Conservation (phyloP, 2,329 filamentous ascomycete species). For the Aspergillus pseudoterreus region DNA sequence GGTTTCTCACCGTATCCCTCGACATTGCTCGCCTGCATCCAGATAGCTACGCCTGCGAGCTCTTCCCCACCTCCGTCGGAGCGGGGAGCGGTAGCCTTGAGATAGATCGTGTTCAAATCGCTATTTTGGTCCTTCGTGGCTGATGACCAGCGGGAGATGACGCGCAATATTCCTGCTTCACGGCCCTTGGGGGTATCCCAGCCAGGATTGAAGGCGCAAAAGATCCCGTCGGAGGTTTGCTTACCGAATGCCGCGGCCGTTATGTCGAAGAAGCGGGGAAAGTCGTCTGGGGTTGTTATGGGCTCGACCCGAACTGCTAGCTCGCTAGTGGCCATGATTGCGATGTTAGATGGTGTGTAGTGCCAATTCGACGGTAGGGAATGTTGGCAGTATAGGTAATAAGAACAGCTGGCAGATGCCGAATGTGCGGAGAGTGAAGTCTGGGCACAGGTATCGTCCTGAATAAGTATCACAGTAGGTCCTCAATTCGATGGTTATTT, state of each 20-base stretch:
- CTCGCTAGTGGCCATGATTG: too few relatives aligned
- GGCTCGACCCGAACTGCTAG: too few relatives aligned
- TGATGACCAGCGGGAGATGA: slow-evolving; percentile 43
- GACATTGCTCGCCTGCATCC: slow-evolving; percentile 51
- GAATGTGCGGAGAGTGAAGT: too few relatives aligned
- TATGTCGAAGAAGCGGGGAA: slow-evolving; percentile 10
- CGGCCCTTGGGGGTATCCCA: slow-evolving; percentile 52
- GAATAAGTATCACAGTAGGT: too few relatives aligned
- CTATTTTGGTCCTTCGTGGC: slow-evolving; percentile 39
- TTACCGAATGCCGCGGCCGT: slow-evolving; percentile 41
- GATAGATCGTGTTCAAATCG: slow-evolving; percentile 46
- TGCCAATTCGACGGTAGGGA: too few relatives aligned
- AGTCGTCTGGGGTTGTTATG: not conserved
- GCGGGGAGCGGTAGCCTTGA: slow-evolving; percentile 50
- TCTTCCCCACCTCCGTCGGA: not conserved
- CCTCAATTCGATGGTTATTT: too few relatives aligned
- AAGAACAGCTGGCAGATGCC: too few relatives aligned
- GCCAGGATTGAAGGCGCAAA: slow-evolving; percentile 50
- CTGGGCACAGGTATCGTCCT: too few relatives aligned
- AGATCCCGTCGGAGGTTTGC: slow-evolving; percentile 51
- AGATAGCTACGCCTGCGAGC: slow-evolving; percentile 55
- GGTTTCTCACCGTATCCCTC: slow-evolving; percentile 46
- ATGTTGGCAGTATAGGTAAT: too few relatives aligned
- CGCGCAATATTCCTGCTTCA: slow-evolving; percentile 30
- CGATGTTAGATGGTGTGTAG: too few relatives aligned